Conservation (phyloP, 805 yeast species). For the Lipomyces japonicus region DNA sequence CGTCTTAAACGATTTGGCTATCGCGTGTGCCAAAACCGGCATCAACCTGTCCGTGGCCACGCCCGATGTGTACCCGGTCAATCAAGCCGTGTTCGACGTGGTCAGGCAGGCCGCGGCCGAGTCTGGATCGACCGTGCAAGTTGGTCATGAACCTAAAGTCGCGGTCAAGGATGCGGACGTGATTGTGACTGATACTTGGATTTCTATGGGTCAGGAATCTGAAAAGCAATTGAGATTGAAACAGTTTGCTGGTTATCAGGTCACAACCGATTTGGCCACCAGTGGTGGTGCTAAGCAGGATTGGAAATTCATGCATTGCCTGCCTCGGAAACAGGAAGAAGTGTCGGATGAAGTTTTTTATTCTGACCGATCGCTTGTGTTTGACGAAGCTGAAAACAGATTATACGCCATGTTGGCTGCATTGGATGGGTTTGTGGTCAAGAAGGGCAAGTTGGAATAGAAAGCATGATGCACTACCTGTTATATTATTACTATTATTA, state of each 20-base stretch:
- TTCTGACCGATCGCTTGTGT: conserved; percentile 76
- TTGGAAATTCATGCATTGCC: conserved; percentile 96
- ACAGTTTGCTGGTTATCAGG: conserved; percentile 85
- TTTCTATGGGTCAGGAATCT: conserved; percentile 95
- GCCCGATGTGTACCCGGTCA: conserved; percentile 69
- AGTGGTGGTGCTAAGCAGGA: conserved; percentile 55
- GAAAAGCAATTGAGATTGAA: conserved; percentile 67
- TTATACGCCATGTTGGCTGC: conserved; percentile 94
- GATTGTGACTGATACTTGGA: conserved; percentile 93
- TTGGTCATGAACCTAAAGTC: conserved; percentile 66
- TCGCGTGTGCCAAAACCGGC: conserved; percentile 81
- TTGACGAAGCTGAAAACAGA: conserved; percentile 94
- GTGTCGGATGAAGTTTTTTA: conserved; percentile 92
- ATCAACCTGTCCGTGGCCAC: conserved; percentile 81
- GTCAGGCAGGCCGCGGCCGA: conserved; percentile 42
- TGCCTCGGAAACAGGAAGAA: conserved; percentile 93
- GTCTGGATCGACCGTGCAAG: conserved; percentile 42
- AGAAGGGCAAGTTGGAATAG: conserved; percentile 33
- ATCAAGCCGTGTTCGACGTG: conserved; percentile 48
- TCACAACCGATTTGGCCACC: conserved; percentile 59
- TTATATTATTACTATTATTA: too few relatives aligned
- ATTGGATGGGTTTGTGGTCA: conserved; percentile 80
- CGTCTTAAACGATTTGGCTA: conserved; percentile 87
- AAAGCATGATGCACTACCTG: too few relatives aligned
- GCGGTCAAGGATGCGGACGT: conserved; percentile 76